These are phyloP conservation scores for Allomyces macrogynus DNA, from an alignment of 192 early-diverging fungal genomes.

Conservation along the genomic window DNA sequence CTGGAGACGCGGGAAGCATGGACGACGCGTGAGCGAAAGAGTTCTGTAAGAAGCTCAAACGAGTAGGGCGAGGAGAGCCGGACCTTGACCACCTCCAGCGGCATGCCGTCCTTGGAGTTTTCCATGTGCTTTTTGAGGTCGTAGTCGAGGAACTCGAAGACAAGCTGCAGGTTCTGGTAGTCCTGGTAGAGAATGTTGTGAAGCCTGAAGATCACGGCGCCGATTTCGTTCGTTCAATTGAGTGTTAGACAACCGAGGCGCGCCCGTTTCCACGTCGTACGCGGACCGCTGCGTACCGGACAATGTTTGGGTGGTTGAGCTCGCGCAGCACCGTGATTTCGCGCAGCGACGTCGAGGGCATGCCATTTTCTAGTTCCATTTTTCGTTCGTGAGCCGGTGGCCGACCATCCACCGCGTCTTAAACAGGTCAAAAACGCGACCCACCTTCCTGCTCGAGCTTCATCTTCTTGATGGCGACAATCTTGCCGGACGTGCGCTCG, in stretches of 20 bases:
- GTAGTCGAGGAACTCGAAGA: constrained; percentile 90
- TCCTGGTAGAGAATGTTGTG: constrained; percentile 58
- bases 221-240: neutral
- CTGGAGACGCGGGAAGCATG: no score
- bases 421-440: neutral
- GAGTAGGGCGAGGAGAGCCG: no score
- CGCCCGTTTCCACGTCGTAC: no score
- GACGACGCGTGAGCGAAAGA: no score
- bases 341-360: constrained; percentile 65
- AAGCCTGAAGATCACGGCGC: constrained; percentile 4
- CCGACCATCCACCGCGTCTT: constrained; percentile 22
- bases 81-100: neutral
- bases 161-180: constrained; percentile 77
- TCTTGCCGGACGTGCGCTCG: constrained; percentile 23
- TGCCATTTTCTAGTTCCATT: constrained; percentile 6
- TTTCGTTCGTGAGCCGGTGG: constrained; percentile 7
- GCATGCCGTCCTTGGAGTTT: constrained; percentile 5
- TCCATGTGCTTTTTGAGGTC: constrained; percentile 81
- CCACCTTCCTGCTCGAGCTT: constrained; percentile 28
- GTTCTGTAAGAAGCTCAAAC: neutral
- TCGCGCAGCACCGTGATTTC: constrained; percentile 78
- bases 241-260: no score
- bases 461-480: constrained; percentile 63
- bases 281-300: constrained; percentile 30
- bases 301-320: constrained; percentile 63